These are phyloP conservation scores for Fonsecaea nubica DNA, from an alignment of 2,329 filamentous ascomycete species.

Conservation along the genomic window DNA sequence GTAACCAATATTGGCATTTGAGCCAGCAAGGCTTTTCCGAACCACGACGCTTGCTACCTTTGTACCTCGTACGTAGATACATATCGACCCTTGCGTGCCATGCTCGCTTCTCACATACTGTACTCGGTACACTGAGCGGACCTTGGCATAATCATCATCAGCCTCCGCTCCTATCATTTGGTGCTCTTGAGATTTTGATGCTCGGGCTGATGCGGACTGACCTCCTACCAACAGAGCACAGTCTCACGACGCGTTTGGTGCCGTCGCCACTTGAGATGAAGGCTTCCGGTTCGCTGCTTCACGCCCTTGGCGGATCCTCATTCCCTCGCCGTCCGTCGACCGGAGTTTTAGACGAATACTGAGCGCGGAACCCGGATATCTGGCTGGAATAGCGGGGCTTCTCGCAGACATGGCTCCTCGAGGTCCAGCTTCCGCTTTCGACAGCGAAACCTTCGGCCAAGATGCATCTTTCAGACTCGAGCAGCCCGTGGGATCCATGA, in stretches of 20 bases:
- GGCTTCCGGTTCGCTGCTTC: not conserved
- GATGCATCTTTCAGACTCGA: slow-evolving; percentile 85
- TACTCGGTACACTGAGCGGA: too few species aligned
- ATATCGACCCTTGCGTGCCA: not conserved
- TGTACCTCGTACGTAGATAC: not conserved
- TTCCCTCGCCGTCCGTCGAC: not conserved
- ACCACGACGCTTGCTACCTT: not conserved
- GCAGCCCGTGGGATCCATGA: slow-evolving; percentile 81
- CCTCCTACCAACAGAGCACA: not conserved
- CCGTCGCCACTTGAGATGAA: not conserved
- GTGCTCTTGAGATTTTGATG: not conserved
- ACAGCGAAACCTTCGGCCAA: slow-evolving; percentile 85
- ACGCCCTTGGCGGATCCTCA: not conserved
- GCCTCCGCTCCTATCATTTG: not conserved
- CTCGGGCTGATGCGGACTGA: not conserved
- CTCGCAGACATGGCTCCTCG: slow-evolving; percentile 43
- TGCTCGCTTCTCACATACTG: too few species aligned
- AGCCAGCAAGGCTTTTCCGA: not conserved
- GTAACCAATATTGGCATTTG: not conserved
- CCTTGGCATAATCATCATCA: not conserved
- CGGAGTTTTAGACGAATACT: not conserved
- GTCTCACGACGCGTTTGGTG: not conserved
- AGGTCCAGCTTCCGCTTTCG: slow-evolving; percentile 66
- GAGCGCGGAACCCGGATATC: not conserved
- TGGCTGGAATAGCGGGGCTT: not conserved